Percentiles rank a stretch among this genome's conserved stretches.
Evolutionary conservation across 176 grass and related monocot species (phyloP).

Genomic region (Aegilops bicornis): DNA sequence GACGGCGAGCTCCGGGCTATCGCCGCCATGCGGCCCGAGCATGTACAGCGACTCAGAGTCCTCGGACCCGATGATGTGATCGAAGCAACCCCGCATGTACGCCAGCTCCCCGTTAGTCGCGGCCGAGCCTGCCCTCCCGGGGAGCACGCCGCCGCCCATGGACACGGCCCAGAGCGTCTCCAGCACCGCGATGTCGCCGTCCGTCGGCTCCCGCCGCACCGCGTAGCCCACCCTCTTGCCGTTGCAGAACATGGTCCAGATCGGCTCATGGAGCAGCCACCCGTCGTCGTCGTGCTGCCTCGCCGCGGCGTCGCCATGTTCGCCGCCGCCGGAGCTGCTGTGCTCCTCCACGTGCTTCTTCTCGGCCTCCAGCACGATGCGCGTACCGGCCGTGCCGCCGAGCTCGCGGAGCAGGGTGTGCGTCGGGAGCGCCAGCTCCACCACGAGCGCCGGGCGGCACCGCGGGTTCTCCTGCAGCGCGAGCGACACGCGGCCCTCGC

Average conservation of each 20-base stretch:
- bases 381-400: conserved; percentile 52
- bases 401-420: conserved; percentile 73
- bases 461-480: conserved; percentile 72
- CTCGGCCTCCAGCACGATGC: conserved; percentile 81
- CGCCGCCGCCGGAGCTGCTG: not conserved
- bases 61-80: conserved; percentile 63
- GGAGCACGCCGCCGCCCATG: conserved; percentile 82
- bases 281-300: not conserved
- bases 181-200: conserved; percentile 65
- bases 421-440: conserved; percentile 77
- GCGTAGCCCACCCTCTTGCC: conserved; percentile 64
- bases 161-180: conserved; percentile 67
- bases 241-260: conserved; percentile 89
- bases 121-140: conserved; percentile 29
- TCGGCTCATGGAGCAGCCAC: conserved; percentile 62
- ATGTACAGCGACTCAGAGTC: conserved; percentile 92
- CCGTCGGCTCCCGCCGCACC: conserved; percentile 48
- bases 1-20: conserved; percentile 77
- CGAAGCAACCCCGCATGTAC: conserved; percentile 82
- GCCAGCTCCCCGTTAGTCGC: conserved; percentile 65
- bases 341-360: conserved; percentile 35
- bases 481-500: conserved; percentile 51
- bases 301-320: not conserved
- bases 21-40: conserved; percentile 59
- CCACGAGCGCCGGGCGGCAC: conserved; percentile 61